These are phyloP conservation scores for Populus hybrid DNA, from an alignment of 441 rosid species.

Conservation along the genomic window DNA sequence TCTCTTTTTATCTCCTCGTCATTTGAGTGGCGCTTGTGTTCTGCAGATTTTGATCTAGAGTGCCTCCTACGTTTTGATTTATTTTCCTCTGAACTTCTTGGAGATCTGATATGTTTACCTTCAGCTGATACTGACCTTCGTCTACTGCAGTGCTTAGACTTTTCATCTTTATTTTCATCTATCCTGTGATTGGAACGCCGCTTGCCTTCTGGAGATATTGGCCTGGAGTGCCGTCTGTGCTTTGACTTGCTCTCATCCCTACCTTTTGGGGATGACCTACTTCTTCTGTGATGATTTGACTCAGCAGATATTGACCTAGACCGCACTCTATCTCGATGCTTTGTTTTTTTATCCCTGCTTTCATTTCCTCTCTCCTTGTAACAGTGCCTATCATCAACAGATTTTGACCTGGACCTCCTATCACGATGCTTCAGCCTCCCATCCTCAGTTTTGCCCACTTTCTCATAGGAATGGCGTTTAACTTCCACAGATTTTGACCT, in stretches of 20 bases:
- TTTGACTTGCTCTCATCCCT: conserved; percentile 48
- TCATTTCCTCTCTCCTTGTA: conserved; percentile 39
- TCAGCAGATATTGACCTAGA: conserved; percentile 61
- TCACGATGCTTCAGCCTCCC: conserved; percentile 38
- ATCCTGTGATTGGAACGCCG: conserved; percentile 31
- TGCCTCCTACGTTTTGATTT: conserved; percentile 37
- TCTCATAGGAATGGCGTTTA: conserved; percentile 31
- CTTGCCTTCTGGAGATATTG: conserved; percentile 54
- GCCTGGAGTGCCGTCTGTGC: conserved; percentile 49
- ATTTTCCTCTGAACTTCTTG: conserved; percentile 40
- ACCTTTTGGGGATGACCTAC: conserved; percentile 51
- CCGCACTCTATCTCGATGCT: conserved; percentile 46
- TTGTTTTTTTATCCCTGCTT: conserved; percentile 52
- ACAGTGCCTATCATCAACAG: conserved; percentile 48
- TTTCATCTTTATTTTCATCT: conserved; percentile 45
- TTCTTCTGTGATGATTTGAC: conserved; percentile 38
- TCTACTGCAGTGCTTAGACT: conserved; percentile 46
- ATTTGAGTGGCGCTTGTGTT: conserved; percentile 29
- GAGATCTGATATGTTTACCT: conserved; percentile 40
- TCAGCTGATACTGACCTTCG: conserved; percentile 47
- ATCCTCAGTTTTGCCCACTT: conserved; percentile 38
- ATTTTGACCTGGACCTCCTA: conserved; percentile 57
- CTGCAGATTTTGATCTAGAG: conserved; percentile 41
- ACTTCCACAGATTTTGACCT: conserved; percentile 54
- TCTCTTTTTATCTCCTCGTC: conserved; percentile 24